Evolutionary conservation across 768 basidiomycete genomes (phyloP), one percentile per base, ranked within the genome.

Genomic region (Bullera alba): DNA sequence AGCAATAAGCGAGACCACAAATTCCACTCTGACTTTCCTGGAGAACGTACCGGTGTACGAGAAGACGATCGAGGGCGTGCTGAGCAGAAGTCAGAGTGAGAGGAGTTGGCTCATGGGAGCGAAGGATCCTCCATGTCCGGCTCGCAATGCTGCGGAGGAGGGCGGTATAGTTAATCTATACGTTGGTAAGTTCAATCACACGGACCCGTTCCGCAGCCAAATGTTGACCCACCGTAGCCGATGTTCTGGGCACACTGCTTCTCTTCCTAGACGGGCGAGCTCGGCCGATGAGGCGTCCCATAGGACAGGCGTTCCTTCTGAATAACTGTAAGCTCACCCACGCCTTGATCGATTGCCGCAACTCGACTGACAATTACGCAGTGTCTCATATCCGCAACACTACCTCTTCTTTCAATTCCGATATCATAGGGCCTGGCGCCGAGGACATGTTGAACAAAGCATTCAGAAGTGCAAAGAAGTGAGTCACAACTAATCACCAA

Each of bases 51-150:
- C 67, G 15, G 37, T 38, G 12, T 68, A 65, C 41, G 64, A 66
- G 35, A 35, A 50, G 23, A 54, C 51, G 7, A 60, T 72, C 0
- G 58, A 60, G 26, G 51, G 57, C 8, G 37, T 72, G 2, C 47
- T 72, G 30, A 52, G 50, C 12, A 53, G 56, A 30, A 59, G 56
- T 36, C 65, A 68, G 17, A 60, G 60, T 15, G 68, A 72, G 37
- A 51, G 70, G 22, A 72, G 67, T 49, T 72, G 70, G 70, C 57
- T 72, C 48, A 72, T 72, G 70, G 70, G 70, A 14, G 57, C 56
- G 19, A 62, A 61, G 17, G 61, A 67, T 12, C 38, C 53, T 1
- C 63, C 67, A 4, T 61, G 61, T 49, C 43, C 52, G 21, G 63
- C 46, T 7, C 53, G 54, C 17, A 45, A 34, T 22, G 58, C 57